Conservation (phyloP, 2,329 filamentous ascomycete genomes). For the Botrytis byssoidea region DNA sequence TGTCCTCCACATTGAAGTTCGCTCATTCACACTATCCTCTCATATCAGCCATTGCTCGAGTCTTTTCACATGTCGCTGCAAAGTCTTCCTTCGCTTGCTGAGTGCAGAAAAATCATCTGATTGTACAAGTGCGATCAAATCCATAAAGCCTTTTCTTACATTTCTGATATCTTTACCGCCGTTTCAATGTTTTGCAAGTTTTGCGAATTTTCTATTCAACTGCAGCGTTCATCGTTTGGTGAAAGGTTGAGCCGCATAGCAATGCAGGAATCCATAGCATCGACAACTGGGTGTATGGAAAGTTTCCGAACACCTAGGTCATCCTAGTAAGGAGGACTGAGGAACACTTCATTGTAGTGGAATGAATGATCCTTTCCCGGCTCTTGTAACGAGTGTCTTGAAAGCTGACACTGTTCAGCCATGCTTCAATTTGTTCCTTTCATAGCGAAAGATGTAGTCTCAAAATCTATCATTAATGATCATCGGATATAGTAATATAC, state of each 20-base stretch:
- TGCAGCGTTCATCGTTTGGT: not conserved
- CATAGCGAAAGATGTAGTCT: not conserved
- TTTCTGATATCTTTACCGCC: constrained; percentile 14
- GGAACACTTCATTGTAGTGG: not conserved
- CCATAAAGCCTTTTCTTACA: not conserved
- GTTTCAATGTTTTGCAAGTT: not conserved
- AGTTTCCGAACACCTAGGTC: not conserved
- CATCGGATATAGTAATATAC: not conserved
- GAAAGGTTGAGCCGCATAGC: constrained; percentile 10
- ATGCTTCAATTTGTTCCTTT: not conserved
- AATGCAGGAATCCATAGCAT: not conserved
- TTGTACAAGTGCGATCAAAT: not conserved
- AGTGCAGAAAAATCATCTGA: not conserved
- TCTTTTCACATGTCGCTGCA: not conserved
- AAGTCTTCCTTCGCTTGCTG: not conserved
- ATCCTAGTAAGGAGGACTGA: not conserved
- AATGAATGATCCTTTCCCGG: not conserved
- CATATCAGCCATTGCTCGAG: not conserved
- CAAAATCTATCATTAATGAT: not conserved
- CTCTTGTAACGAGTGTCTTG: no score
- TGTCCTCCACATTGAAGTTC: not conserved
- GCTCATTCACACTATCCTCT: not conserved
- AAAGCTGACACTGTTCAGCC: not conserved
- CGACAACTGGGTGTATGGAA: not conserved
- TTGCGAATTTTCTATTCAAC: not conserved